Evolutionary conservation across 148 eudicot genomes (phyloP).

Genomic region (Arctostaphylos glauca): DNA sequence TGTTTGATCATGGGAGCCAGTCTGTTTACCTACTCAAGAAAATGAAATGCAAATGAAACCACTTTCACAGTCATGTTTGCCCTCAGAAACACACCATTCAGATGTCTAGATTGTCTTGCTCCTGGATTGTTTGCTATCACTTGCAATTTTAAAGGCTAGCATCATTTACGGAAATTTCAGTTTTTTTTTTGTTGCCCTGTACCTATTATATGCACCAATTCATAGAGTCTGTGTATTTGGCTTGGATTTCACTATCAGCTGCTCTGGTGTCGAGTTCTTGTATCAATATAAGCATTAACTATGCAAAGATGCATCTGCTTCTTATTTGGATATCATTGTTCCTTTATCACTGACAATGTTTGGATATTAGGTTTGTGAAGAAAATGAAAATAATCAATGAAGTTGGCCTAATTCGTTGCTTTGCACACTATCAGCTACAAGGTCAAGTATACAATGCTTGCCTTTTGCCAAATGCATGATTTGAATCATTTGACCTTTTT

Average conservation of each 20-base stretch:
- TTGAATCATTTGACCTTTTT: too few species aligned
- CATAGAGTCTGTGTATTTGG: background rate
- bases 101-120: too few species aligned
- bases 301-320: background rate
- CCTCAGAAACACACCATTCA: too few species aligned
- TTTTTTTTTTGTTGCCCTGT: background rate
- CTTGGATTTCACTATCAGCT: background rate
- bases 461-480: too few species aligned
- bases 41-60: background rate
- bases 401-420: background rate
- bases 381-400: background rate
- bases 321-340: background rate
- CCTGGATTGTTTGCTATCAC: too few species aligned
- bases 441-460: too few species aligned
- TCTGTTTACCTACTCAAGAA: background rate
- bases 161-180: background rate
- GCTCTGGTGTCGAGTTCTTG: slow-evolving; percentile 5
- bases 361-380: background rate
- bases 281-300: background rate
- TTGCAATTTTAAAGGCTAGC: too few species aligned
- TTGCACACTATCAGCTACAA: too few species aligned
- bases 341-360: background rate
- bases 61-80: background rate
- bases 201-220: background rate
- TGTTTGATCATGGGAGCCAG: background rate